These are phyloP conservation scores for Colletotrichum sojae DNA, from an alignment of 2,329 filamentous ascomycete genomes.

Conservation along the genomic window DNA sequence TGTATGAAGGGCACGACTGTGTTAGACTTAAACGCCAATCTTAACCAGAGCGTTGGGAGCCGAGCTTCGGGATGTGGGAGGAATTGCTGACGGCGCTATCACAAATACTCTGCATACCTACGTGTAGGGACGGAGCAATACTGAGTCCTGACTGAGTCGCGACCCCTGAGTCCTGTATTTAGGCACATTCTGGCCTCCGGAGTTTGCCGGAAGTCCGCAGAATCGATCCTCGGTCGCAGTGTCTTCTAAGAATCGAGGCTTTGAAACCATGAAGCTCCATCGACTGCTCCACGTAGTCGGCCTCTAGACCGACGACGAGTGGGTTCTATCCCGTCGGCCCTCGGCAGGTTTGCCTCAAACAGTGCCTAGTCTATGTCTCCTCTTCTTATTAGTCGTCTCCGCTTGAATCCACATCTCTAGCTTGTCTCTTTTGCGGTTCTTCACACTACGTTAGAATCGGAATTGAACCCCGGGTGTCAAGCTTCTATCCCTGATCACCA, in stretches of 20 bases:
- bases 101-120: neutral
- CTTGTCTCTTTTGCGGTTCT: too few species aligned
- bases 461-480: too few species aligned
- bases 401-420: too few species aligned
- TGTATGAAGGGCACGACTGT: neutral
- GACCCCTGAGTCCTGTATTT: neutral
- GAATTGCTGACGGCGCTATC: neutral
- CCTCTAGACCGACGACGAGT: neutral
- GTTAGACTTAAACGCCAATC: slow-evolving; percentile 5
- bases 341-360: neutral
- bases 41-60: slow-evolving; percentile 13
- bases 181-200: neutral
- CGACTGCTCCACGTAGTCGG: neutral
- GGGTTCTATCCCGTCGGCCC: neutral
- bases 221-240: neutral
- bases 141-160: too few species aligned
- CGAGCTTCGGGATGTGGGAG: slow-evolving; percentile 15
- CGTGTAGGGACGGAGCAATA: neutral
- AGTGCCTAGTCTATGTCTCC: too few species aligned
- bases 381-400: too few species aligned
- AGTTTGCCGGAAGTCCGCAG: neutral
- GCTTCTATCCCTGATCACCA: too few species aligned
- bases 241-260: too few species aligned
- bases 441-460: too few species aligned
- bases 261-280: too few species aligned